Evolutionary conservation across 106 monocot genomes (phyloP).

Genomic region (Acanthochlamys bracteata): DNA sequence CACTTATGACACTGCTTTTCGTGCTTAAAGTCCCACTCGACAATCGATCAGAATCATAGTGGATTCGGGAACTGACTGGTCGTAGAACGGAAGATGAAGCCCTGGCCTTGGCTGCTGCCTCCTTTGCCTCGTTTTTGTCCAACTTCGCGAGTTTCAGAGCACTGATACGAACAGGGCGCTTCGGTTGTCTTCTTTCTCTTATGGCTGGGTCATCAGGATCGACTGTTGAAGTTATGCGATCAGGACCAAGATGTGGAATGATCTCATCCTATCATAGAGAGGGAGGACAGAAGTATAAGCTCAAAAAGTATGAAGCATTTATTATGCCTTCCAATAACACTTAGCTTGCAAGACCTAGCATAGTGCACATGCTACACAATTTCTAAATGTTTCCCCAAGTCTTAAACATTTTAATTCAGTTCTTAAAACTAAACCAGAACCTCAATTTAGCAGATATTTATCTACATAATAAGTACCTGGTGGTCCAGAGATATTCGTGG

Average conservation of each 20-base stretch:
- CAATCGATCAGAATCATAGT: constrained; percentile 21
- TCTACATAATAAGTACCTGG: constrained; percentile 15
- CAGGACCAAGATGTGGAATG: constrained; percentile 42
- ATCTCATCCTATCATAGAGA: constrained; percentile 41
- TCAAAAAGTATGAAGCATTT: too few species aligned
- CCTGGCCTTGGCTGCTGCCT: constrained; percentile 54
- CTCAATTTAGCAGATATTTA: not conserved
- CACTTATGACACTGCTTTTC: constrained; percentile 20
- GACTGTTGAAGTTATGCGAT: constrained; percentile 37
- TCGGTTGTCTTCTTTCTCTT: constrained; percentile 19
- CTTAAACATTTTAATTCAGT: too few species aligned
- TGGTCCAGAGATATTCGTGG: constrained; percentile 42
- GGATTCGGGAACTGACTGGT: constrained; percentile 24
- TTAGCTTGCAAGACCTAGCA: too few species aligned
- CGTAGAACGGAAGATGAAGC: constrained; percentile 58
- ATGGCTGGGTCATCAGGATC: constrained; percentile 37
- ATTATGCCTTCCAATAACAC: too few species aligned
- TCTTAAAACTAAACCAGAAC: not conserved
- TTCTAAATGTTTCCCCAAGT: too few species aligned
- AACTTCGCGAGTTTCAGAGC: constrained; percentile 67
- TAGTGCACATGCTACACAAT: too few species aligned
- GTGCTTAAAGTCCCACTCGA: constrained; percentile 32
- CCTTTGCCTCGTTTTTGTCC: constrained; percentile 42
- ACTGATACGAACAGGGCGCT: constrained; percentile 40
- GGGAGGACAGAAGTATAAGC: not conserved